Evolutionary conservation across 1,284 basidiomycete genomes (phyloP).

Genomic region (Marasmius oreades): DNA sequence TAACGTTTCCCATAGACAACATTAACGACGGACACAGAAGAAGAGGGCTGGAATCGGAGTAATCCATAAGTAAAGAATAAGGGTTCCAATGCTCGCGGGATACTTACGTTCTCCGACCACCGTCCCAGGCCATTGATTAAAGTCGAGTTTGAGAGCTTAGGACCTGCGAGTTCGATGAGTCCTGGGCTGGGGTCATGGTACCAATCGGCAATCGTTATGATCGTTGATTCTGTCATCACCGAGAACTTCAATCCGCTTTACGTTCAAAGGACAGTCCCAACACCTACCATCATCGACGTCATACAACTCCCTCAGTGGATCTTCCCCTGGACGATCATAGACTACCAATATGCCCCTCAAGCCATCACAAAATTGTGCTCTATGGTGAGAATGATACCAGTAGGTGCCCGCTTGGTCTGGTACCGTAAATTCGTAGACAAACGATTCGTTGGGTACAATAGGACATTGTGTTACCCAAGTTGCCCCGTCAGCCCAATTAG

Average conservation of each 20-base stretch:
- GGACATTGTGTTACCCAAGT: conserved; percentile 32
- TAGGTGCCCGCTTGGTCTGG: conserved; percentile 23
- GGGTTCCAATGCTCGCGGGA: too few relatives aligned
- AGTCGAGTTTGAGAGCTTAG: conserved; percentile 15
- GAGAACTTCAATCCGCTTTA: neutral
- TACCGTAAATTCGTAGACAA: conserved; percentile 22
- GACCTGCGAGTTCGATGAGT: neutral
- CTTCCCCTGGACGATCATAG: conserved; percentile 15
- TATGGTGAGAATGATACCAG: conserved; percentile 29
- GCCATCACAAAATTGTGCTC: conserved; percentile 13
- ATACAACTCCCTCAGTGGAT: conserved; percentile 21
- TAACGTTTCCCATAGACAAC: conserved; percentile 27
- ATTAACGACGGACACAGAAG: conserved; percentile 23
- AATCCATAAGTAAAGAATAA: neutral
- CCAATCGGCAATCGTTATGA: conserved; percentile 41
- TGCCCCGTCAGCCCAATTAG: conserved; percentile 30
- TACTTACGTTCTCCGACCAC: conserved; percentile 14
- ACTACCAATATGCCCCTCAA: neutral
- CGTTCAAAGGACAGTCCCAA: neutral
- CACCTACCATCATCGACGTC: conserved; percentile 25
- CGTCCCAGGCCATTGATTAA: conserved; percentile 30
- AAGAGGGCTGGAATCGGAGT: conserved; percentile 15
- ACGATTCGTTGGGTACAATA: conserved; percentile 19
- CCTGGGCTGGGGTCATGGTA: conserved; percentile 15
- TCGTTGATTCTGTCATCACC: conserved; percentile 21